Base-by-base conservation (phyloP, 1,284 basidiomycete species). In the Cutaneotrichosporon cutaneum region DNA sequence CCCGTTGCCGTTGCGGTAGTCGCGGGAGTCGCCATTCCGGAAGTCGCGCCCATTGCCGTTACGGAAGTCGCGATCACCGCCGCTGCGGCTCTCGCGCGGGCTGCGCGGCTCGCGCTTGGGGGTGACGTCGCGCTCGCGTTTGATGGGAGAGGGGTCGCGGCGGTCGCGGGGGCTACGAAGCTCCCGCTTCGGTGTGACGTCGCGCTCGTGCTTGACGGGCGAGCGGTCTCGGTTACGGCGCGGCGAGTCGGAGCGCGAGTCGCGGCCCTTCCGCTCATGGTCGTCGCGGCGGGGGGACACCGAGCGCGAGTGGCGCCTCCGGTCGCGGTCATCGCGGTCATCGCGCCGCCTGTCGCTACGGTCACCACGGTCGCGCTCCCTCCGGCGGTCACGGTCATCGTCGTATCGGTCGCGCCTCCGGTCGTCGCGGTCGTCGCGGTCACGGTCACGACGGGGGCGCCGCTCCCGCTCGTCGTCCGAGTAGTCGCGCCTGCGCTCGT, bases 1-100 rank as follows among this genome's bases (percentile, higher is more conserved):
- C 30, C 14, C 30, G 18, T 75, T 73, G 62, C 62, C 74, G 54
- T 66, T 75, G 8, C 24, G 22, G 13, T 27, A 9, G 14, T 24
- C 24, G 47, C 47, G 11, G 14, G 10, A 13, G 74, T 54, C n/a
- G n/a, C 39, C 48, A 26, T 56, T 50, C 21, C 45, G 51, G 21
- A 30, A 26, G 39, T 57, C 55, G 11, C 50, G 53, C 7, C 16
- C 7, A 21, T 24, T 42, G 35, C 33, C 26, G 30, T 56, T 44
- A 30, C 59, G 59, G 26, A 18, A 30, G 26, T 32, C 54, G 18
- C 54, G 24, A 6, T 56, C 26, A 5, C 4, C 48, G 48, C n/a
- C 51, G 21, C 35, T 32, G 9, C 27, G 21, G 22, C 22, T 22
- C 32, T 36, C 54, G 39, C 54, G 54, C 36, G 11, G 7, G 11